Base-by-base conservation (phyloP, 2,329 filamentous ascomycete genomes). In the Aspergillus sp. region DNA sequence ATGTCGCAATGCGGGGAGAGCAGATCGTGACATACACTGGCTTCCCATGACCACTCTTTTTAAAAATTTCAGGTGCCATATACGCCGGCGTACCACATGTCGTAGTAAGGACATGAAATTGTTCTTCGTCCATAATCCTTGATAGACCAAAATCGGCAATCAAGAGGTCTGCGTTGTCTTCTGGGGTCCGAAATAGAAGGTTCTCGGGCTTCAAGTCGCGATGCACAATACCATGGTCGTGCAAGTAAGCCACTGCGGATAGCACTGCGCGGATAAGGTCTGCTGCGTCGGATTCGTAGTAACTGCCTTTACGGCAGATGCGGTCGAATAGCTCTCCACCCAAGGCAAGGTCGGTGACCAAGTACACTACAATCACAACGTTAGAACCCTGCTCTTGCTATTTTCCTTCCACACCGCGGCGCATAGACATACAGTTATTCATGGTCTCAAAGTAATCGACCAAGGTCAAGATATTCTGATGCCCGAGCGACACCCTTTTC, bases 391-490 rank as follows among this genome's bases (percentile, higher is more conserved):
- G 12, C 34, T n/a, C 29, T 26, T 36, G 42, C 41, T n/a, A 34
- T 36, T 19, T 33, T 12, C 8, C 7, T 36, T 35, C 10, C n/a
- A n/a, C 19, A 26, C 9, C 33, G 38, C n/a, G 38, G 29, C 41
- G 29, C 29, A 38, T 38, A 26, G 19, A 59, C 76, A 48, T 70
- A 84, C 81, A 79, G 71, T 98, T 98, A 73, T 98, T 97, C 87
- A 96, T 94, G 5, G 93, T 98, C 74, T 98, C 93, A 64, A 98
- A 98, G 71, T 97, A 98, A 73, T 98, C 93, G 60, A 97, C 93
- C 49, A 98, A 78, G 1, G 93, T 98, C 51, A 98, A 74, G 65
- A 98, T 97, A 65, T 98, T 98, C 68, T 93, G 88, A 72, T 98
- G 91, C 46, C 93, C 93, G 87, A 98, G 95, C 1, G 91, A 97